These are phyloP conservation scores for Microdochium trichocladiopsis DNA, from an alignment of 2,329 filamentous ascomycete species.

Conservation along the genomic window DNA sequence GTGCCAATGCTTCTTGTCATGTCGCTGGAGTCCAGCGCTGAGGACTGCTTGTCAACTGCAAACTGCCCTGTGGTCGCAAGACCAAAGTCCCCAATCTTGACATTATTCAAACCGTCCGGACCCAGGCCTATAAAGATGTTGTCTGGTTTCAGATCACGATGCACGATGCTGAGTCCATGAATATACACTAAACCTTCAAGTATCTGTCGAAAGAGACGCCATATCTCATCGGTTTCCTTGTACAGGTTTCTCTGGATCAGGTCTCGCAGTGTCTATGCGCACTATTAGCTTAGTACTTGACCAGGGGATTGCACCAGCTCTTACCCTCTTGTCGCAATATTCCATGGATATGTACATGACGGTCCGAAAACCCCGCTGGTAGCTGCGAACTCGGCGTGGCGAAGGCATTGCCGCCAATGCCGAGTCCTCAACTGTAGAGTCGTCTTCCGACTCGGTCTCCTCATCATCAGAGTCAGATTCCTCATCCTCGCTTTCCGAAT, in stretches of 20 bases:
- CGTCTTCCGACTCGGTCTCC: slow-evolving; percentile 35
- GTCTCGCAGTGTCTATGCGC: slow-evolving; percentile 68
- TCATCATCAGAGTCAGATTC: slow-evolving; percentile 28
- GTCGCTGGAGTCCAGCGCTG: slow-evolving; percentile 45
- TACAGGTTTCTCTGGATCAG: slow-evolving; percentile 71
- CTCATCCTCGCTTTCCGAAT: slow-evolving; percentile 29
- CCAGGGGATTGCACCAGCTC: slow-evolving; percentile 10
- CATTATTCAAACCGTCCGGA: slow-evolving; percentile 72
- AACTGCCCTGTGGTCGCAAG: slow-evolving; percentile 85
- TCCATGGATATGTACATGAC: slow-evolving; percentile 98
- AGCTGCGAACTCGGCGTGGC: slow-evolving; percentile 18
- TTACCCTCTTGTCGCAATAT: slow-evolving; percentile 83
- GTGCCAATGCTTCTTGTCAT: slow-evolving; percentile 71
- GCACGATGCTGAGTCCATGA: slow-evolving; percentile 84
- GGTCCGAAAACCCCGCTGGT: slow-evolving; percentile 53
- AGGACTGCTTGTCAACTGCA: slow-evolving; percentile 46
- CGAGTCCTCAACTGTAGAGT: slow-evolving; percentile 27
- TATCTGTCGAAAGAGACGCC: slow-evolving; percentile 87
- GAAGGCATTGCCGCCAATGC: slow-evolving; percentile 7
- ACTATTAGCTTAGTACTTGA: slow-evolving; percentile 7
- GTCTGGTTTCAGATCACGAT: slow-evolving; percentile 93
- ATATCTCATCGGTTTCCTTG: slow-evolving; percentile 70
- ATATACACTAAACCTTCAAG: slow-evolving; percentile 87
- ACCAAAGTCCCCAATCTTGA: slow-evolving; percentile 95
- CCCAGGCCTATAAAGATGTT: slow-evolving; percentile 80